Evolutionary conservation across 2,329 filamentous ascomycete genomes (phyloP).

Genomic region (Colletotrichum navitas): DNA sequence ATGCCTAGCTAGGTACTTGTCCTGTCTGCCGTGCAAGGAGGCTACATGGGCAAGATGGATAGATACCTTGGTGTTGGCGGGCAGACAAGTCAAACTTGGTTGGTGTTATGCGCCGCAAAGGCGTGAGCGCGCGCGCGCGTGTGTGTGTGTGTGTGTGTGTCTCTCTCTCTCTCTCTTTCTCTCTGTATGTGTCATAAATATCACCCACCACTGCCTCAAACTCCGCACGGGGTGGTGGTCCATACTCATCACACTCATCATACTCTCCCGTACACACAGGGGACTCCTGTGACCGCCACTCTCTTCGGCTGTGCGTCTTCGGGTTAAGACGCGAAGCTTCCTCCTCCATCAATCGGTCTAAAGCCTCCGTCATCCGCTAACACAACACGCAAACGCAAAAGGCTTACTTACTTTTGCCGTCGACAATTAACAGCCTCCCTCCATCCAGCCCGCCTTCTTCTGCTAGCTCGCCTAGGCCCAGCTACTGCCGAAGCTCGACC

Average conservation of each 20-base stretch:
- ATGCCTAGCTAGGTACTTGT: constrained; percentile 13
- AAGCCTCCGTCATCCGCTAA: constrained; percentile 24
- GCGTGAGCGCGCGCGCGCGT: neutral
- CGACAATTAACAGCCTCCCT: constrained; percentile 21
- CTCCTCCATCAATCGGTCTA: constrained; percentile 5
- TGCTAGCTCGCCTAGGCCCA: constrained; percentile 16
- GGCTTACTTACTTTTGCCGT: constrained; percentile 8
- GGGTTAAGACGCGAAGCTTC: constrained; percentile 2
- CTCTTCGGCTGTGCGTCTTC: neutral
- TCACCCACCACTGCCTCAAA: constrained; percentile 25
- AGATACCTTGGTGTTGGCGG: too few relatives aligned
- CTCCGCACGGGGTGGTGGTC: constrained; percentile 4
- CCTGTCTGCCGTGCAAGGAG: too few relatives aligned
- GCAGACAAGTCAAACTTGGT: neutral
- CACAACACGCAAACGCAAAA: constrained; percentile 3
- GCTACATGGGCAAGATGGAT: too few relatives aligned
- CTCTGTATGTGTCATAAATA: constrained; percentile 29
- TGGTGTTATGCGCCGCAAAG: constrained; percentile 26
- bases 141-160: neutral
- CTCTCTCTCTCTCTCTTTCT: too few relatives aligned
- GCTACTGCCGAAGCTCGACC: constrained; percentile 26
- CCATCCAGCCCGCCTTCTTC: constrained; percentile 8
- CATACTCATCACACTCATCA: neutral
- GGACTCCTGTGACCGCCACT: neutral
- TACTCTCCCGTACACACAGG: neutral